These are phyloP conservation scores for Podaxis sp. DNA, from an alignment of 768 basidiomycete species.

Conservation along the genomic window DNA sequence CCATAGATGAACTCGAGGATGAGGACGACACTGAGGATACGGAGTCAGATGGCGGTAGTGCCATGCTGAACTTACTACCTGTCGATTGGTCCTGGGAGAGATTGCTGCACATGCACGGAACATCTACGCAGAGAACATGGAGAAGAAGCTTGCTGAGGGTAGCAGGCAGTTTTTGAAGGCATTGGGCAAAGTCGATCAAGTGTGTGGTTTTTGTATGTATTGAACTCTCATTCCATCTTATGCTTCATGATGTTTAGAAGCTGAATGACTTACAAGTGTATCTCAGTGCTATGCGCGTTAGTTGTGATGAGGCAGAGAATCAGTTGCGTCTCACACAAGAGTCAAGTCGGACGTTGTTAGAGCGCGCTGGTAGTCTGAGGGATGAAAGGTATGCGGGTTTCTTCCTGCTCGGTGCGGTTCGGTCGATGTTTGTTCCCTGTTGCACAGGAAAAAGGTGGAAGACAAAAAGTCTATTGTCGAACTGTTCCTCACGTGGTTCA, in stretches of 20 bases:
- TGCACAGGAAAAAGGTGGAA: slow-evolving; percentile 62
- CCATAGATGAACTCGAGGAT: slow-evolving; percentile 27
- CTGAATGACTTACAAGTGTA: slow-evolving; percentile 76
- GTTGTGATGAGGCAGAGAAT: slow-evolving; percentile 81
- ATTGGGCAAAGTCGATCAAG: slow-evolving; percentile 90
- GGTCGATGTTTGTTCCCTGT: neutral
- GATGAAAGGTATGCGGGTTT: slow-evolving; percentile 59
- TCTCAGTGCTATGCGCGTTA: slow-evolving; percentile 74
- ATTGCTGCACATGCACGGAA: slow-evolving; percentile 70
- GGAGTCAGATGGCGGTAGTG: neutral
- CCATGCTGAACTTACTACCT: slow-evolving; percentile 15
- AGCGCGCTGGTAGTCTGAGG: slow-evolving; percentile 76
- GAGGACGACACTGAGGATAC: slow-evolving; percentile 35
- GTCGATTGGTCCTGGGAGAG: slow-evolving; percentile 49
- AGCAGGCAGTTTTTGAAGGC: slow-evolving; percentile 82
- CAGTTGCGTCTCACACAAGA: slow-evolving; percentile 75
- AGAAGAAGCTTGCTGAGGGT: slow-evolving; percentile 77
- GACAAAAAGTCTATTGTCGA: slow-evolving; percentile 71
- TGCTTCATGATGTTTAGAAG: slow-evolving; percentile 53
- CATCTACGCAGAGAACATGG: slow-evolving; percentile 86
- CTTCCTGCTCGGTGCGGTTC: neutral
- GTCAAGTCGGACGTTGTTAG: slow-evolving; percentile 76
- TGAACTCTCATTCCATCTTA: slow-evolving; percentile 2
- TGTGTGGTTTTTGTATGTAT: slow-evolving; percentile 39
- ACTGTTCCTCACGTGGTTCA: slow-evolving; percentile 84